A percentile compares a stretch with the other conserved stretches of the same genome.
Conservation (phyloP, 768 basidiomycete genomes). For the Suillus spraguei region DNA sequence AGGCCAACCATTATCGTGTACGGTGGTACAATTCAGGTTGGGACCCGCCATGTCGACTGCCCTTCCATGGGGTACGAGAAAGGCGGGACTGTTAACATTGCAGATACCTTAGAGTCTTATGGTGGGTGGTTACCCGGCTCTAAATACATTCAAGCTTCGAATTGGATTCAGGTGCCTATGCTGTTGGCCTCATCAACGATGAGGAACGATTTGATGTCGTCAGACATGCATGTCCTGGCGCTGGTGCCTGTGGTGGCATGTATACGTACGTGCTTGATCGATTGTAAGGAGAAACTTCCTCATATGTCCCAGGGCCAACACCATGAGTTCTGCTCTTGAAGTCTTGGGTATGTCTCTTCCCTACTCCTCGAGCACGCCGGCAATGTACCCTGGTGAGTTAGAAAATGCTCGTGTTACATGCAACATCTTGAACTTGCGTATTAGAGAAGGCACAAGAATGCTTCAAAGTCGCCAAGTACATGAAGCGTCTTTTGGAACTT, state of each 20-base stretch:
- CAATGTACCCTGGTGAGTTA: conserved; percentile 61
- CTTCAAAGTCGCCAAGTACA: conserved; percentile 73
- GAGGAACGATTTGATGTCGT: conserved; percentile 86
- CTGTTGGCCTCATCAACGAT: conserved; percentile 75
- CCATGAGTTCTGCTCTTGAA: conserved; percentile 86
- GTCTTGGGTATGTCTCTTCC: conserved; percentile 86
- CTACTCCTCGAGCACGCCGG: conserved; percentile 76
- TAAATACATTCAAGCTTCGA: background rate
- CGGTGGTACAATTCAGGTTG: conserved; percentile 82
- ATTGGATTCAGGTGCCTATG: conserved; percentile 63
- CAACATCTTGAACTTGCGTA: conserved; percentile 5
- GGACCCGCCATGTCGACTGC: conserved; percentile 77
- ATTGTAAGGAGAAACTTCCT: background rate
- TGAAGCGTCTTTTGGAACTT: conserved; percentile 71
- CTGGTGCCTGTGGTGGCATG: conserved; percentile 89
- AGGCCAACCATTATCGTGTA: conserved; percentile 88
- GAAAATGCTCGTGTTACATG: background rate
- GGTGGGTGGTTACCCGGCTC: conserved; percentile 41
- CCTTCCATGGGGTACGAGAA: conserved; percentile 74
- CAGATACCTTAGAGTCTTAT: conserved; percentile 84
- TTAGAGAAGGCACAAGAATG: conserved; percentile 85
- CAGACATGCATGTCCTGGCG: conserved; percentile 81
- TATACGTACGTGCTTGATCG: conserved; percentile 56
- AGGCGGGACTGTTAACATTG: conserved; percentile 84
- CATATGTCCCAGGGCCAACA: conserved; percentile 61